Conservation (phyloP, 2,329 filamentous ascomycete species). For the Emericellopsis atlantica region DNA sequence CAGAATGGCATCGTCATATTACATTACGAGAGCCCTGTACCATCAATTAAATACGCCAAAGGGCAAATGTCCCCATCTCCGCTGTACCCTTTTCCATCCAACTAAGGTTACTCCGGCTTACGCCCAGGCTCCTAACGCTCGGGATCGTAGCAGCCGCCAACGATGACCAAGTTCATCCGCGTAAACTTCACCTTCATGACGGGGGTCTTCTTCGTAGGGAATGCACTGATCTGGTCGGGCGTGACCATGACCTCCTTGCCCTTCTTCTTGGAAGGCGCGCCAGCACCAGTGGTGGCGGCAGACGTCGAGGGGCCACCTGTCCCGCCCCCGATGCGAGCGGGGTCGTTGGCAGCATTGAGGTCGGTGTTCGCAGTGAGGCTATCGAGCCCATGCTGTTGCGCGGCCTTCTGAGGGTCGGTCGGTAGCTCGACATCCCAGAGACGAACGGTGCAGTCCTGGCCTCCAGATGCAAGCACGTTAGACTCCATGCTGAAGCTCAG, state of each 20-base stretch:
- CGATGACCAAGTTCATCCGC: conserved; percentile 85
- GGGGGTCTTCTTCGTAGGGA: conserved; percentile 91
- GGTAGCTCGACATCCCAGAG: conserved; percentile 82
- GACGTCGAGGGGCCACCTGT: conserved; percentile 5
- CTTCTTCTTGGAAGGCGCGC: conserved; percentile 51
- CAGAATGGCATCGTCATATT: no score
- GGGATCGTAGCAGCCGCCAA: conserved; percentile 59
- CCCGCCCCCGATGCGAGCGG: background rate
- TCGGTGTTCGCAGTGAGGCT: conserved; percentile 6
- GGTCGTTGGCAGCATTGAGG: background rate
- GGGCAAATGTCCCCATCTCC: no score
- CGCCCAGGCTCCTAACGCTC: conserved; percentile 23
- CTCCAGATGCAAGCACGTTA: conserved; percentile 77
- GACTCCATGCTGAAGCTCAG: conserved; percentile 91
- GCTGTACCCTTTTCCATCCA: no score
- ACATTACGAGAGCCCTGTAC: no score
- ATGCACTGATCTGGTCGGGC: conserved; percentile 87
- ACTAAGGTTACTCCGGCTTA: background rate
- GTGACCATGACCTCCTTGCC: conserved; percentile 83
- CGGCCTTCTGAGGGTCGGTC: conserved; percentile 49
- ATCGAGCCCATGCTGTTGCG: conserved; percentile 27
- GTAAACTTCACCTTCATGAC: conserved; percentile 92
- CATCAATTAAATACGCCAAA: no score
- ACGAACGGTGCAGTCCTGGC: conserved; percentile 83
- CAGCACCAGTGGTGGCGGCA: conserved; percentile 3